Percentiles rank a stretch among this genome's conserved stretches.
Conservation (phyloP, 1,284 basidiomycete genomes). For the Ceratobasidium sp. region DNA sequence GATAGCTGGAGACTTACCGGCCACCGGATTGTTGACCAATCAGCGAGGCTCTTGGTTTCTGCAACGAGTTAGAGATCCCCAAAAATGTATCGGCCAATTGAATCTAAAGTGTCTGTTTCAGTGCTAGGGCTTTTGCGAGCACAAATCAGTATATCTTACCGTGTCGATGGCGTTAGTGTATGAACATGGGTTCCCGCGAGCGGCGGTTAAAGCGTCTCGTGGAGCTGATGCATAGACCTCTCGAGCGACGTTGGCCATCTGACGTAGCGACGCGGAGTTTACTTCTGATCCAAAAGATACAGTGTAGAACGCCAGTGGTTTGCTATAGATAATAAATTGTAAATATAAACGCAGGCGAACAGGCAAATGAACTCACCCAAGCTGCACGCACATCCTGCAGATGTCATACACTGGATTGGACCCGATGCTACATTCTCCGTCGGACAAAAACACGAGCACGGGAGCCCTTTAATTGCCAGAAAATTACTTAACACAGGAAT, state of each 20-base stretch:
- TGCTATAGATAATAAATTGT: conserved; percentile 56
- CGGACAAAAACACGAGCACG: conserved; percentile 72
- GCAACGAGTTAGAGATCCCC: conserved; percentile 70
- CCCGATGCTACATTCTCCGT: conserved; percentile 65
- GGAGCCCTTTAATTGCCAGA: conserved; percentile 60
- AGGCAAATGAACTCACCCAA: conserved; percentile 60
- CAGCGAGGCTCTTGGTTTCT: conserved; percentile 68
- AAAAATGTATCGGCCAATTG: conserved; percentile 72
- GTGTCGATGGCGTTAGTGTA: conserved; percentile 69
- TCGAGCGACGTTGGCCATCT: conserved; percentile 68
- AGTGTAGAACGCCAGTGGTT: conserved; percentile 69
- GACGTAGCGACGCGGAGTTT: conserved; percentile 57
- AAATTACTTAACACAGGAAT: not conserved
- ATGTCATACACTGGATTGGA: conserved; percentile 64
- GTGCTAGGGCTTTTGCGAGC: not conserved
- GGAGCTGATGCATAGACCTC: conserved; percentile 66
- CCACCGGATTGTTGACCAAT: conserved; percentile 51
- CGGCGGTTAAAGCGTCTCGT: conserved; percentile 59
- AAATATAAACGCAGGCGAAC: not conserved
- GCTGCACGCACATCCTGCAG: conserved; percentile 62
- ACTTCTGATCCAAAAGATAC: conserved; percentile 67
- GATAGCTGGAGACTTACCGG: not conserved
- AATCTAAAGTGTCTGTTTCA: conserved; percentile 58
- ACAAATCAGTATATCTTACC: conserved; percentile 51
- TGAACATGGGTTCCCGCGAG: conserved; percentile 60